A percentile compares a stretch with the other conserved stretches of the same genome.
Evolutionary conservation across 2,329 filamentous ascomycete species (phyloP).

Genomic region (Fonsecaea pedrosoi): DNA sequence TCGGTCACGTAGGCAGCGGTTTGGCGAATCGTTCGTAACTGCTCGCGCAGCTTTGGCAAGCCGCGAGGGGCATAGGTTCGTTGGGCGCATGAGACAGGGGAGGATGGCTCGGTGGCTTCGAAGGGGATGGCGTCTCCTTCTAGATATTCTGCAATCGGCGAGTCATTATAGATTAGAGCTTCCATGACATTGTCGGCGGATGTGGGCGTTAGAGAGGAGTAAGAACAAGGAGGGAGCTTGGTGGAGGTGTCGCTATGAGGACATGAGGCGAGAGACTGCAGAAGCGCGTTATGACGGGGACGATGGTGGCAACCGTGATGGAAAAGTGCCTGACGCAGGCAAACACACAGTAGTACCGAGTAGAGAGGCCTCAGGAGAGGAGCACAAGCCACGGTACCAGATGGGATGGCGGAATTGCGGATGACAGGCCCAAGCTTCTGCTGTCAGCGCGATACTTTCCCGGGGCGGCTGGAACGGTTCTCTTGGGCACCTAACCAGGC

Average conservation of each 20-base stretch:
- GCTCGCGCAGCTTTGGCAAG: conserved; percentile 31
- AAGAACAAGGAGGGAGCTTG: conserved; percentile 13
- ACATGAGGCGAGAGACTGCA: background rate
- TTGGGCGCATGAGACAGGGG: conserved; percentile 48
- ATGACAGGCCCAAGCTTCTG: conserved; percentile 5
- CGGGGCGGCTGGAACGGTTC: background rate
- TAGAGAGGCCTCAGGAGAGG: background rate
- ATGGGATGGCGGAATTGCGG: background rate
- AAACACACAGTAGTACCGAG: background rate
- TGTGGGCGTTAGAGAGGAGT: conserved; percentile 8
- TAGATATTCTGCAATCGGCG: conserved; percentile 86
- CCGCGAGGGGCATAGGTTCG: conserved; percentile 55
- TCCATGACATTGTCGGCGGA: conserved; percentile 68
- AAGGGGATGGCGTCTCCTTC: conserved; percentile 70
- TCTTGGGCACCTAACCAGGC: background rate
- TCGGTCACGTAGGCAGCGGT: conserved; percentile 33
- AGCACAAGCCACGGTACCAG: conserved; percentile 1
- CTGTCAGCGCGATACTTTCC: conserved; percentile 2
- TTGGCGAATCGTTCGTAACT: conserved; percentile 31
- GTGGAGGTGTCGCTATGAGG: conserved; percentile 2
- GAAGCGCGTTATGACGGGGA: background rate
- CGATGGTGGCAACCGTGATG: background rate
- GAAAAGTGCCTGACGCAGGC: background rate
- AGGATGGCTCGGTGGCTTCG: conserved; percentile 45
- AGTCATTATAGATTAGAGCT: conserved; percentile 82